phyloP scores from a whole-genome alignment of 2,329 filamentous ascomycete species.

The Mariannaea sp. region DNA sequence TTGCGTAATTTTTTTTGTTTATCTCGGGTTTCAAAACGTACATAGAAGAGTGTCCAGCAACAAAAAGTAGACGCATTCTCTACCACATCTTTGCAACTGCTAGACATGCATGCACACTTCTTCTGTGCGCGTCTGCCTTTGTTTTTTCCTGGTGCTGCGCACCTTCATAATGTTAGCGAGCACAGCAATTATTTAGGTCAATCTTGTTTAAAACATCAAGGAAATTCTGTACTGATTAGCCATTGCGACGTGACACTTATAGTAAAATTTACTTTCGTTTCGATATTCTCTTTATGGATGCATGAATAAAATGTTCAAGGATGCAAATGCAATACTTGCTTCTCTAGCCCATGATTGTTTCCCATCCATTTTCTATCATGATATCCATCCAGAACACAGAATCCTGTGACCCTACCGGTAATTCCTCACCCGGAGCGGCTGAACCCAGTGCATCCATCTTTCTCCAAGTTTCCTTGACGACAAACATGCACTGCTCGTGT shows the following conservation, averaged over 20 bases:
- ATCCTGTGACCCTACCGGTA: constrained; percentile 1
- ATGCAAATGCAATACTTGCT: not conserved
- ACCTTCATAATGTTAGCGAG: too few relatives aligned
- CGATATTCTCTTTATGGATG: not conserved
- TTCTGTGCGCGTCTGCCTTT: too few relatives aligned
- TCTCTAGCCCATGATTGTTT: constrained; percentile 21
- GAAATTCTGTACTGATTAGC: too few relatives aligned
- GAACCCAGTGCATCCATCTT: constrained; percentile 14
- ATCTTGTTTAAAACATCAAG: too few relatives aligned
- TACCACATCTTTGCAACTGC: too few relatives aligned
- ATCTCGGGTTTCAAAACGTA: too few relatives aligned
- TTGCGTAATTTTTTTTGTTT: not conserved
- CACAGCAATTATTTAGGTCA: too few relatives aligned
- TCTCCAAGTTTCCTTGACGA: constrained; percentile 20
- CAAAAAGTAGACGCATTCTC: too few relatives aligned
- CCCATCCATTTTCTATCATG: constrained; percentile 26
- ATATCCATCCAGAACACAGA: constrained; percentile 24
- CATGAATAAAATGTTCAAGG: not conserved
- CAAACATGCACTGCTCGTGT: constrained; percentile 10
- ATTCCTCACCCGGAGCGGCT: not conserved
- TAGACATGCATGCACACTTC: too few relatives aligned
- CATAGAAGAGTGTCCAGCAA: too few relatives aligned
- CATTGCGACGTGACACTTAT: too few relatives aligned
- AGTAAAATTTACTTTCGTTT: not conserved
- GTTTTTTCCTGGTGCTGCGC: too few relatives aligned